Evolutionary conservation across 2,329 filamentous ascomycete species (phyloP).

Genomic region (Colletotrichum tabaci): DNA sequence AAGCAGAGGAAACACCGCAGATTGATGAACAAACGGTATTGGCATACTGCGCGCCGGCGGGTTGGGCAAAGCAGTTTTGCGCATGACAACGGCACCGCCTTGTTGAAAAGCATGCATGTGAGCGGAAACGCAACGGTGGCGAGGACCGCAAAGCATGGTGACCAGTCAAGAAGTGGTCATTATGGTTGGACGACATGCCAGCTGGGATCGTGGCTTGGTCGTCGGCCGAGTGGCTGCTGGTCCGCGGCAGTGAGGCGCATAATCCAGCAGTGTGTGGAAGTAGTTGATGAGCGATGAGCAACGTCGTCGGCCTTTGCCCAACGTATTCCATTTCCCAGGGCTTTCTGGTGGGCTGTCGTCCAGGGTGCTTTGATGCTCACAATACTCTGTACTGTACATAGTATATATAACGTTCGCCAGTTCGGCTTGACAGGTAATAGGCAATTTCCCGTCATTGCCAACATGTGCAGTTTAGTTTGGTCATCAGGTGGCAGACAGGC

Average conservation of each 20-base stretch:
- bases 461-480: background rate
- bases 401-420: background rate
- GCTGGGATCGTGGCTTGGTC: constrained; percentile 36
- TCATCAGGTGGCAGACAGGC: background rate
- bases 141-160: constrained; percentile 14
- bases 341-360: constrained; percentile 21
- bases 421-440: constrained; percentile 3
- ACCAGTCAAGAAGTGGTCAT: constrained; percentile 2
- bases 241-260: constrained; percentile 23
- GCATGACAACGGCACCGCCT: constrained; percentile 34
- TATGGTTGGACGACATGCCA: constrained; percentile 30
- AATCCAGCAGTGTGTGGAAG: background rate
- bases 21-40: constrained; percentile 34
- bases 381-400: constrained; percentile 6
- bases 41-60: constrained; percentile 12
- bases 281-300: constrained; percentile 6
- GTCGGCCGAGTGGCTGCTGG: constrained; percentile 37
- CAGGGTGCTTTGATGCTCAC: constrained; percentile 23
- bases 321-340: background rate
- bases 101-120: constrained; percentile 31
- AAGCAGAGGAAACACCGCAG: constrained; percentile 29
- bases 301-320: background rate
- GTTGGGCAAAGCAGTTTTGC: constrained; percentile 37
- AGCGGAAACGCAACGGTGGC: constrained; percentile 21
- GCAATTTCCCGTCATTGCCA: constrained; percentile 17